Conservation (phyloP, 2,329 filamentous ascomycete genomes). For the Lecanicillium sp. region DNA sequence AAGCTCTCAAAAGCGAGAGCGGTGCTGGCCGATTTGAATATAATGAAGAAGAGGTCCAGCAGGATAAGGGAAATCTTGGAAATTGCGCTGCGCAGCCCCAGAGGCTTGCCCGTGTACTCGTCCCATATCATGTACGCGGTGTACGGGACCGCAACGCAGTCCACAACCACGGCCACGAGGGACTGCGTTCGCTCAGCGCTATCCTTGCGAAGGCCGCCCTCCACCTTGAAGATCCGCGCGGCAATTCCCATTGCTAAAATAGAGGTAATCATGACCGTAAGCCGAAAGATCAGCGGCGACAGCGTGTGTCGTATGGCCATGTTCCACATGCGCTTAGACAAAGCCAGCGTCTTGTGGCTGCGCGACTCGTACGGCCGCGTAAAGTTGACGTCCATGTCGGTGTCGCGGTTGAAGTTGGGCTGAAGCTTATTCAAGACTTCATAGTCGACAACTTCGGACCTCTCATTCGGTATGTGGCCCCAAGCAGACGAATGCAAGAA, state of each 20-base stretch:
- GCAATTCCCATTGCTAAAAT: constrained; percentile 74
- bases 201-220: constrained; percentile 33
- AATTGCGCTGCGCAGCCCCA: constrained; percentile 75
- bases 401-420: constrained; percentile 36
- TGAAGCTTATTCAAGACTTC: constrained; percentile 38
- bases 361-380: constrained; percentile 20
- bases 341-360: constrained; percentile 20
- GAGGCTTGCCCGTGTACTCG: constrained; percentile 89
- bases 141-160: constrained; percentile 83
- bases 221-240: constrained; percentile 60
- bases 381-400: constrained; percentile 23
- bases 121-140: constrained; percentile 92
- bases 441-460: constrained; percentile 38
- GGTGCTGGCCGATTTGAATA: constrained; percentile 91
- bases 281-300: constrained; percentile 74
- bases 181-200: constrained; percentile 63
- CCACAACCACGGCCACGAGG: constrained; percentile 82
- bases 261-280: constrained; percentile 77
- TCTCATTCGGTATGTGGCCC: constrained; percentile 38
- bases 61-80: constrained; percentile 87
- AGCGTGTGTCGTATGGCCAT: constrained; percentile 73
- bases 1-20: constrained; percentile 83
- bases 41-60: constrained; percentile 91
- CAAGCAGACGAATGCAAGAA: constrained; percentile 48
- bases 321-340: constrained; percentile 54